phyloP scores from a whole-genome alignment of 2,329 filamentous ascomycete species.

The Microthyrium microscopicum region DNA sequence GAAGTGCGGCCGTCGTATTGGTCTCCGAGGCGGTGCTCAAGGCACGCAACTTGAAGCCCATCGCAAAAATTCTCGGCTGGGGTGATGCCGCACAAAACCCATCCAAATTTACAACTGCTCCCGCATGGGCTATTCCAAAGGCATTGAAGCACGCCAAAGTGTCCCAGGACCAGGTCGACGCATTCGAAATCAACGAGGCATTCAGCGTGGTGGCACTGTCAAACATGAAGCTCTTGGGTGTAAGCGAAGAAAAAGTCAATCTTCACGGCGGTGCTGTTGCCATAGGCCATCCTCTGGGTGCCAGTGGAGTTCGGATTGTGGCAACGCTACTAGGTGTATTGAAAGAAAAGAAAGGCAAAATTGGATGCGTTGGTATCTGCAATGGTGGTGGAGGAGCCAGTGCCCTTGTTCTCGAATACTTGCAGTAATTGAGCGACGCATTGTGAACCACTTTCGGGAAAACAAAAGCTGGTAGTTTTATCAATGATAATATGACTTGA shows the following conservation, averaged over 20 bases:
- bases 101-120: slow-evolving; percentile 89
- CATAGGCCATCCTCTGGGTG: slow-evolving; percentile 86
- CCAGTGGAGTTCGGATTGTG: slow-evolving; percentile 84
- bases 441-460: too few relatives aligned
- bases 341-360: slow-evolving; percentile 79
- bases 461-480: too few relatives aligned
- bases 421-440: slow-evolving; percentile 5
- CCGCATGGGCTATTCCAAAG: slow-evolving; percentile 89
- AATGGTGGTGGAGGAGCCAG: slow-evolving; percentile 94
- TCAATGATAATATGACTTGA: too few relatives aligned
- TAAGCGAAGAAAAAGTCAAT: slow-evolving; percentile 79
- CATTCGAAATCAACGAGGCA: slow-evolving; percentile 98
- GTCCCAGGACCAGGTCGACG: slow-evolving; percentile 62
- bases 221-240: slow-evolving; percentile 79
- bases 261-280: slow-evolving; percentile 89
- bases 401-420: slow-evolving; percentile 66
- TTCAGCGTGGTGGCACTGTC: slow-evolving; percentile 93
- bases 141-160: slow-evolving; percentile 88
- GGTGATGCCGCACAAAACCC: slow-evolving; percentile 83
- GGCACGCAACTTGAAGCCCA: slow-evolving; percentile 74
- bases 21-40: slow-evolving; percentile 90
- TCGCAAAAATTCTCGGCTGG: slow-evolving; percentile 96
- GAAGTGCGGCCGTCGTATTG: slow-evolving; percentile 79
- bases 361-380: slow-evolving; percentile 89
- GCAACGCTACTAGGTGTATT: slow-evolving; percentile 80